A percentile compares a stretch with the other conserved stretches of the same genome.
Evolutionary conservation across 2,329 filamentous ascomycete genomes (phyloP).

Genomic region (Phyllosticta citribraziliensis): DNA sequence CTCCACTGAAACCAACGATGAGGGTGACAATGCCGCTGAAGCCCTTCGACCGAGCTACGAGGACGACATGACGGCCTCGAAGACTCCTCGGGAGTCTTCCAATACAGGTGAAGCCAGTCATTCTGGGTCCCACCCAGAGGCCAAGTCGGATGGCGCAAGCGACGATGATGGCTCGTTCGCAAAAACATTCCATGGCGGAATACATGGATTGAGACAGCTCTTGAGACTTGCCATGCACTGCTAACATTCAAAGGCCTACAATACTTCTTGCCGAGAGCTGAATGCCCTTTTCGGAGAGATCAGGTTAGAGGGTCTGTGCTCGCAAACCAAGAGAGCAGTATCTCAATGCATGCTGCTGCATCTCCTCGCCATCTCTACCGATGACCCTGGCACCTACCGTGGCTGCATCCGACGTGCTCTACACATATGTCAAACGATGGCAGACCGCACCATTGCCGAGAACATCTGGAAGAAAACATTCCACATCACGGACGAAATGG

Average conservation of each 20-base stretch:
- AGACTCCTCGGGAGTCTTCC: no score
- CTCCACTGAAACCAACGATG: no score
- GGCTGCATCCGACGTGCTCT: neutral
- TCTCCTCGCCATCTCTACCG: neutral
- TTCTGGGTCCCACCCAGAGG: neutral
- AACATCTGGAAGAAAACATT: neutral
- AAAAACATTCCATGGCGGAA: neutral
- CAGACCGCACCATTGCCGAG: neutral
- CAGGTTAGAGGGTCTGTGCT: neutral
- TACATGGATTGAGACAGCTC: neutral
- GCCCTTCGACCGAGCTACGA: no score
- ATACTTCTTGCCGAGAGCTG: neutral
- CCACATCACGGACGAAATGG: neutral
- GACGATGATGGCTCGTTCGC: neutral
- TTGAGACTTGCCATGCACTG: neutral
- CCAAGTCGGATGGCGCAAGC: neutral
- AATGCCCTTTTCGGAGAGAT: neutral
- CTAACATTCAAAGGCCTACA: neutral
- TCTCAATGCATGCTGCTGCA: neutral
- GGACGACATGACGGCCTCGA: no score
- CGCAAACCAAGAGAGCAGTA: neutral
- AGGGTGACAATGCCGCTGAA: no score
- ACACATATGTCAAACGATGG: neutral
- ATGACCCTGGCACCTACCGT: neutral
- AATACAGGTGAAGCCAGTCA: no score